phyloP scores from a whole-genome alignment of 345 rosid genomes.

The Theobroma cacao region DNA sequence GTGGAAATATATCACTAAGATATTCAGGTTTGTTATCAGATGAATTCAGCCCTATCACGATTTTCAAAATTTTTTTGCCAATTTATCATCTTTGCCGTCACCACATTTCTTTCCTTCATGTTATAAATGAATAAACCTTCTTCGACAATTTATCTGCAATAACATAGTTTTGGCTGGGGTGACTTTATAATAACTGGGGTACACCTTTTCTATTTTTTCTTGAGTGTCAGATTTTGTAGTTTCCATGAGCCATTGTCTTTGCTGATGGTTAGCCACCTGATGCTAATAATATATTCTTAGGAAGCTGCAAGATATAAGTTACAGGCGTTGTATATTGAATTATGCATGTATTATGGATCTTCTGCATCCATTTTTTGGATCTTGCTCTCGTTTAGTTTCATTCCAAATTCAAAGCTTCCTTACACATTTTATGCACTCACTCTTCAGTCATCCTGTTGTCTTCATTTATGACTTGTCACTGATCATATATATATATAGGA shows the following conservation, averaged over 20 bases:
- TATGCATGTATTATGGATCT: neutral
- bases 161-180: neutral
- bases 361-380: neutral
- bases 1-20: conserved; percentile 52
- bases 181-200: too few species aligned
- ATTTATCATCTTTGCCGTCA: neutral
- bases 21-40: conserved; percentile 47
- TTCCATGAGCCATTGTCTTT: neutral
- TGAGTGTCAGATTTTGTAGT: neutral
- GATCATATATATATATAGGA: too few species aligned
- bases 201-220: neutral
- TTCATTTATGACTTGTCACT: neutral
- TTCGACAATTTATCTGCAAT: neutral
- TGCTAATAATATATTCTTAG: neutral
- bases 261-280: neutral
- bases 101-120: neutral
- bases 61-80: neutral
- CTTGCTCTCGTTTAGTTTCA: neutral
- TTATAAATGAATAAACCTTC: neutral
- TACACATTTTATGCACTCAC: neutral
- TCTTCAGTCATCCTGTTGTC: neutral
- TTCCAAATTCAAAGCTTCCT: neutral
- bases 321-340: neutral
- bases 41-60: conserved; percentile 1
- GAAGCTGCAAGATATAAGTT: neutral